Base-by-base conservation (phyloP, 139 green algal genomes). In the Deuterostichococcus epilithicus region DNA sequence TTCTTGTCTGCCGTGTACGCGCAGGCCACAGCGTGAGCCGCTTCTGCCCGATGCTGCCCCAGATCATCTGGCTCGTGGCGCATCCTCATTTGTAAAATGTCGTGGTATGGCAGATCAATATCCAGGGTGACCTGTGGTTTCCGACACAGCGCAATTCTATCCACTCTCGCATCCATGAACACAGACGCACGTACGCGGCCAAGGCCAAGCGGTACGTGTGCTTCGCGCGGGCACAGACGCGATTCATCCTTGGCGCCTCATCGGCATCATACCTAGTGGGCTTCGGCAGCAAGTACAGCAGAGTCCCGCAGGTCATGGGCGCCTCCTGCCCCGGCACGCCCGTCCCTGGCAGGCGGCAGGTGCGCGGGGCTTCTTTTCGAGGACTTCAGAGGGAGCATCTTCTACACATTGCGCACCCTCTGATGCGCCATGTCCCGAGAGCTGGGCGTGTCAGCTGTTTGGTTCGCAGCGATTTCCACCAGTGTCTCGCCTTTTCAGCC, bases 181-280 rank as follows among this genome's bases (percentile, higher is more conserved):
- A 13, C 63, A 38, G n/a, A 8, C n/a, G 28, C 5, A 22, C 15
- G 5, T 69, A 70, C 8, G 30, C 65, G 25, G 39, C 68, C 1
- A 73, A 70, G 71, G 58, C 74, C 26, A 36, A 67, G 23, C 65
- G 69, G 73, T 89, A 90, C 79, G 63, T 74, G 34, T 94, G 89
- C 85, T 92, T 85, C 71, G 81, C 77, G 8, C 80, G 85, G 39
- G 81, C 81, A 8, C 88, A 77, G 73, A 63, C 34, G 68, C 76
- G 88, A 26, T 89, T 90, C 79, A 84, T 94, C 75, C 80, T 94
- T 73, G 90, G 90, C 0, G 85, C 88, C 72, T 68, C 63, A 30
- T 76, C 75, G 5, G 63, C 72, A 30, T 73, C 35, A 1, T 73
- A 88, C 39, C 39, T 88, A 23, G 76, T 86, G 32, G 88, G 87